Percentiles rank a stretch among this genome's conserved stretches.
Conservation (phyloP, 495 filamentous ascomycete species). For the Aspergillus incahuasiensis region DNA sequence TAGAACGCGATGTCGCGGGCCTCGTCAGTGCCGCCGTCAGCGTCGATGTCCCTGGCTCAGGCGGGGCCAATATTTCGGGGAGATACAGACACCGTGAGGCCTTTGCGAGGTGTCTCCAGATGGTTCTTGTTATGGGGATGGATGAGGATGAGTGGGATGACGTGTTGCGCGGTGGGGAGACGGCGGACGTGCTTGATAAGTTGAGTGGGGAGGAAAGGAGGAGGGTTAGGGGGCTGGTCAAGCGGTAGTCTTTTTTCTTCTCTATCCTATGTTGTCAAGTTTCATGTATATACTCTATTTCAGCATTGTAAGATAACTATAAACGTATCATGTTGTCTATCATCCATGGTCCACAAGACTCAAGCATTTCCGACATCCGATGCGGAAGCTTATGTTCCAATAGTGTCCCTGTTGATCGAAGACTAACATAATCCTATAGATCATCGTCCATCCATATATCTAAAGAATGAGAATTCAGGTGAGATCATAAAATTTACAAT, state of each 20-base stretch:
- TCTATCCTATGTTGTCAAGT: background rate
- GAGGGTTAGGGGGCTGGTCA: constrained; percentile 58
- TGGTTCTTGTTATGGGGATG: constrained; percentile 89
- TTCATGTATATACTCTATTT: background rate
- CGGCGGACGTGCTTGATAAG: constrained; percentile 41
- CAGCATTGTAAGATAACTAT: background rate
- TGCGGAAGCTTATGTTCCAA: background rate
- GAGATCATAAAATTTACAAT: background rate
- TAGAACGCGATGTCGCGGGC: constrained; percentile 83
- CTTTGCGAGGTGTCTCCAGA: constrained; percentile 77
- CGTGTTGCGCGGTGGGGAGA: constrained; percentile 41
- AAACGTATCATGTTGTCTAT: background rate
- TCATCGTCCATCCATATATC: background rate
- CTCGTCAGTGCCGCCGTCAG: constrained; percentile 68
- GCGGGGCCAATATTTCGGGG: constrained; percentile 24
- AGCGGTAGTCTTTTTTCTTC: constrained; percentile 12
- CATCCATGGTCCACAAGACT: background rate
- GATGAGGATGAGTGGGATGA: constrained; percentile 98
- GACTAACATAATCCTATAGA: background rate
- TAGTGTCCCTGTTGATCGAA: background rate
- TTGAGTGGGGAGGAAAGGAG: constrained; percentile 59
- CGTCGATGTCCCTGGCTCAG: constrained; percentile 48
- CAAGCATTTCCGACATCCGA: background rate
- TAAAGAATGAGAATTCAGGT: background rate
- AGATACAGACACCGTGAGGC: constrained; percentile 72